These are phyloP conservation scores for Mayamaea pseudoterrestris DNA, from an alignment of 108 stramenopile species.

Conservation along the genomic window DNA sequence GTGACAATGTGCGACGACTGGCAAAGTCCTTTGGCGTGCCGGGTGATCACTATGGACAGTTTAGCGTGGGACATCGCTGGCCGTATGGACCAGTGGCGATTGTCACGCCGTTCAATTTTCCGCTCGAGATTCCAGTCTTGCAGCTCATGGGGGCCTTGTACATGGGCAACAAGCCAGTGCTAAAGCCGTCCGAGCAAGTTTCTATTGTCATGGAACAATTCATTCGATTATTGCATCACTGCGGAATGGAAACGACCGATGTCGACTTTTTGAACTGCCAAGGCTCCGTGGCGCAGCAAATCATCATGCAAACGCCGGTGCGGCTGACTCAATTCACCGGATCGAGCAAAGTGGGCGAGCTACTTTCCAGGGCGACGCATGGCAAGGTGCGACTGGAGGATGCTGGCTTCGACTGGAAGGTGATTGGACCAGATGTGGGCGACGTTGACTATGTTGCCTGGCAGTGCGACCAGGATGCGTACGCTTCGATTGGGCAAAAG, in stretches of 20 bases:
- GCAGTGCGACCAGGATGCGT: constrained; percentile 98
- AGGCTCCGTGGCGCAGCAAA: constrained; percentile 75
- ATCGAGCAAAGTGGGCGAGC: constrained; percentile 76
- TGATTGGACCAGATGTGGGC: constrained; percentile 85
- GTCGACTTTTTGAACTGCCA: constrained; percentile 88
- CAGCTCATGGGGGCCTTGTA: constrained; percentile 95
- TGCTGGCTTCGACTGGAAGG: constrained; percentile 99
- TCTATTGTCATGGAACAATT: constrained; percentile 78
- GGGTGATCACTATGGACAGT: constrained; percentile 94
- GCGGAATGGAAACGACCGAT: constrained; percentile 85
- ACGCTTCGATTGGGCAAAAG: constrained; percentile 94
- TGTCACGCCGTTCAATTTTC: constrained; percentile 95
- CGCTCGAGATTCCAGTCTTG: constrained; percentile 89
- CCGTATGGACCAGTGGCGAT: constrained; percentile 93
- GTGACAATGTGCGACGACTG: constrained; percentile 89
- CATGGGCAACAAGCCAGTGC: constrained; percentile 96
- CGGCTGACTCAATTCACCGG: constrained; percentile 96
- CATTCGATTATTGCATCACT: constrained; percentile 77
- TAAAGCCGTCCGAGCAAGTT: constrained; percentile 82
- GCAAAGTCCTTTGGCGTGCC: constrained; percentile 81
- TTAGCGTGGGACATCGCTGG: constrained; percentile 88
- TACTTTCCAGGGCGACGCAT: constrained; percentile 56
- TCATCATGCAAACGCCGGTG: constrained; percentile 70
- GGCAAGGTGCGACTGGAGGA: constrained; percentile 79
- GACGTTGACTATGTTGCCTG: constrained; percentile 94